Evolutionary conservation across 108 stramenopile species (phyloP), one percentile per base, ranked within the genome.

Genomic region (Cyclotella distinguenda): DNA sequence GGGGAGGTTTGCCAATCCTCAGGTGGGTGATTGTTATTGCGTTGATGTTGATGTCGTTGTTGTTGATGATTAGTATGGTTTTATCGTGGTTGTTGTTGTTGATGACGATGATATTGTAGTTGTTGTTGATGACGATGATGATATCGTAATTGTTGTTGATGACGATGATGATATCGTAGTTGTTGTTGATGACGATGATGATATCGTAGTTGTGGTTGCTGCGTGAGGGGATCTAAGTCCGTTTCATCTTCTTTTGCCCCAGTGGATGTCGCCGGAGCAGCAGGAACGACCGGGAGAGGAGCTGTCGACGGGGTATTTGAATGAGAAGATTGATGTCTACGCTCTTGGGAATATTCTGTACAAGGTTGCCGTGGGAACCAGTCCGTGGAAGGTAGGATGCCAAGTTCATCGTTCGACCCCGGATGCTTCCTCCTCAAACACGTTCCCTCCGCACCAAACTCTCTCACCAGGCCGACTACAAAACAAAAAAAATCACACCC

Each of bases 181-280:
- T n/a, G n/a, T n/a, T n/a, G n/a, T n/a, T n/a, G n/a, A n/a, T n/a
- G n/a, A n/a, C n/a, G n/a, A n/a, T n/a, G n/a, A n/a, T n/a, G n/a
- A n/a, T n/a, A n/a, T n/a, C n/a, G n/a, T n/a, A n/a, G n/a, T n/a
- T n/a, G n/a, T n/a, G n/a, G n/a, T n/a, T n/a, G n/a, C n/a, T n/a
- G n/a, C n/a, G n/a, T n/a, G n/a, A n/a, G n/a, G n/a, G n/a, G n/a
- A n/a, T n/a, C n/a, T n/a, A n/a, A n/a, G n/a, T n/a, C 38, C 12
- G 38, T 38, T 38, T 38, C 38, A 38, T 12, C 38, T 38, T 12
- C 7, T 15, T 48, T n/a, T 48, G 10, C 7, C 16, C 16, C 59
- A 66, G 64, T 76, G 74, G 74, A 76, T 76, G 74, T 62, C 87
- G 15, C 92, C 92, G 3, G 92, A 93, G 48, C 89, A 93, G 75